Conservation (phyloP, 1,284 basidiomycete species). For the Pseudozyma sp. region DNA sequence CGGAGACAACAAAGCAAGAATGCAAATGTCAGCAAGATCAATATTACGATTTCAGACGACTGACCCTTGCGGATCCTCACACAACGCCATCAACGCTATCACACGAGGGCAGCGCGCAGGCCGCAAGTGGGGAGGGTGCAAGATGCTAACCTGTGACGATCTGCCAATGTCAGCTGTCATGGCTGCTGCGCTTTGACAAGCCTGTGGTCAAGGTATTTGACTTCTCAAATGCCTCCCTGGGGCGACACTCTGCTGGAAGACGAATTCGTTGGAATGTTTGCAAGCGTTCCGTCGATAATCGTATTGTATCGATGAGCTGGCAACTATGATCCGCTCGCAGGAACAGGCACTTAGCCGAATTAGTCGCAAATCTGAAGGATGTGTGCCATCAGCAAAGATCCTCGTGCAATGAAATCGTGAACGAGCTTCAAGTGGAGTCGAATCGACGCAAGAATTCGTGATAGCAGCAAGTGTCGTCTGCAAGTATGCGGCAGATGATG, state of each 20-base stretch:
- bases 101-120: neutral
- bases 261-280: neutral
- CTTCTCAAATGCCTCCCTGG: slow-evolving; percentile 34
- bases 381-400: slow-evolving; percentile 8
- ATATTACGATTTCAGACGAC: neutral
- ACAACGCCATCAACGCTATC: neutral
- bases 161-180: slow-evolving; percentile 49
- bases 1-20: slow-evolving; percentile 6
- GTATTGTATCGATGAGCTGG: too few relatives aligned
- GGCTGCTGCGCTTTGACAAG: slow-evolving; percentile 13
- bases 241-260: slow-evolving; percentile 22
- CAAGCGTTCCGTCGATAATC: too few relatives aligned
- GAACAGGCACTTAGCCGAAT: too few relatives aligned
- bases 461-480: slow-evolving; percentile 40
- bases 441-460: slow-evolving; percentile 27
- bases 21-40: neutral
- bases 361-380: neutral
- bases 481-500: slow-evolving; percentile 47
- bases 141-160: slow-evolving; percentile 37
- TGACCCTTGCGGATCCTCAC: neutral
- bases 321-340: too few relatives aligned
- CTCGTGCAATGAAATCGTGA: slow-evolving; percentile 9
- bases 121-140: neutral
- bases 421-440: slow-evolving; percentile 3
- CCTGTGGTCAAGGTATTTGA: slow-evolving; percentile 7